Evolutionary conservation across 1,284 basidiomycete species (phyloP).

Genomic region (Puccinia brachypodii): DNA sequence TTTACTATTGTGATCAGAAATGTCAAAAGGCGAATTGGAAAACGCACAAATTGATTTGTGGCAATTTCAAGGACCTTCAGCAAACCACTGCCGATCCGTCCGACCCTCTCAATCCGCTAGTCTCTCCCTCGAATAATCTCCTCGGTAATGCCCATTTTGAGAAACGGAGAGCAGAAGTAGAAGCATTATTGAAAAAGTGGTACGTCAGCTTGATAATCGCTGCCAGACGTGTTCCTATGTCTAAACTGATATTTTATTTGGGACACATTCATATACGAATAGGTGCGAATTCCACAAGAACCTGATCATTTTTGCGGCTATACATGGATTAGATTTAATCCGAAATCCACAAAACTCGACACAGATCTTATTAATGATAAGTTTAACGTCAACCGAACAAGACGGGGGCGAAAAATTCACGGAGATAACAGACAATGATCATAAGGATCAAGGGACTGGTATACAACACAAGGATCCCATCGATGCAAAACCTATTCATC

Average conservation of each 20-base stretch:
- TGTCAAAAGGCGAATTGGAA: constrained; percentile 39
- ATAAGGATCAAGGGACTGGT: not conserved
- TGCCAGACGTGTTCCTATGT: not conserved
- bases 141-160: not conserved
- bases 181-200: constrained; percentile 22
- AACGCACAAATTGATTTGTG: constrained; percentile 42
- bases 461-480: not conserved
- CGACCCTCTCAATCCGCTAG: not conserved
- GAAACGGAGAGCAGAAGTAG: constrained; percentile 22
- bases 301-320: constrained; percentile 32
- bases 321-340: constrained; percentile 31
- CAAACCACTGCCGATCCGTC: not conserved
- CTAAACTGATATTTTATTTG: not conserved
- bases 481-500: not conserved
- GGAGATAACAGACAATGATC: not conserved
- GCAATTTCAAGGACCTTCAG: constrained; percentile 29
- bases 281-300: constrained; percentile 43
- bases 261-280: not conserved
- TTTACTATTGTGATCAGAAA: constrained; percentile 36
- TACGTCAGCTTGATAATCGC: not conserved
- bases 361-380: constrained; percentile 9
- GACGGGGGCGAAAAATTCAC: not conserved
- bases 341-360: constrained; percentile 5
- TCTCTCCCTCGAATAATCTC: not conserved
- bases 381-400: not conserved